These are phyloP conservation scores for Circinella umbellata DNA, from an alignment of 371 early-diverging fungal genomes.

Conservation along the genomic window DNA sequence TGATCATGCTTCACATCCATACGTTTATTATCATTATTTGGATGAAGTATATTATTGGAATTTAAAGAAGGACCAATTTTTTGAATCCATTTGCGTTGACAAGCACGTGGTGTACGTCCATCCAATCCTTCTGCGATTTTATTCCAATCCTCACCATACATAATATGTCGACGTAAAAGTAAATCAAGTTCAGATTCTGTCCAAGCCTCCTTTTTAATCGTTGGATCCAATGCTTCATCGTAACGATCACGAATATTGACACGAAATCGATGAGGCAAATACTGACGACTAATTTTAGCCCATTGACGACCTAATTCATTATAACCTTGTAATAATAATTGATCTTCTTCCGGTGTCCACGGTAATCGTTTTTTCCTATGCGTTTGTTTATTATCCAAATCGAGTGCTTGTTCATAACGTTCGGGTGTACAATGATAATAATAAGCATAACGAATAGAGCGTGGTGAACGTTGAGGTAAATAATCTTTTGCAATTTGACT, in stretches of 20 bases:
- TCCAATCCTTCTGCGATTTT: slow-evolving; percentile 48
- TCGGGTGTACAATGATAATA: not conserved
- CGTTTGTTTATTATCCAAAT: no score
- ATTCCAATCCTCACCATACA: slow-evolving; percentile 44
- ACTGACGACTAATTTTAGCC: slow-evolving; percentile 25
- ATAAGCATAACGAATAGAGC: not conserved
- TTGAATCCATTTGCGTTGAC: slow-evolving; percentile 27
- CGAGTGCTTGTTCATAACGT: not conserved
- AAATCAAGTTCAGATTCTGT: slow-evolving; percentile 37
- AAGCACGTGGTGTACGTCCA: slow-evolving; percentile 31
- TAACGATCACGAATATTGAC: slow-evolving; percentile 27
- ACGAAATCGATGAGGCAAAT: slow-evolving; percentile 30
- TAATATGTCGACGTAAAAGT: slow-evolving; percentile 38
- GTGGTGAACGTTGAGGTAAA: slow-evolving; percentile 37
- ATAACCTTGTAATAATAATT: slow-evolving; percentile 26
- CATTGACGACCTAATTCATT: slow-evolving; percentile 29
- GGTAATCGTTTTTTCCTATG: not conserved
- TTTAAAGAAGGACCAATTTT: slow-evolving; percentile 33
- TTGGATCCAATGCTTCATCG: slow-evolving; percentile 14
- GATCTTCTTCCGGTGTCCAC: slow-evolving; percentile 45
- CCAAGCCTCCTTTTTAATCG: slow-evolving; percentile 24
- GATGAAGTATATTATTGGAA: not conserved
- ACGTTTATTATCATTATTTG: no score
- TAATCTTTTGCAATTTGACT: slow-evolving; percentile 20
- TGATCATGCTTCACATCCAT: no score